These are phyloP conservation scores for Flaveria sonorensis DNA, from an alignment of 129 eudicot species.

Conservation along the genomic window DNA sequence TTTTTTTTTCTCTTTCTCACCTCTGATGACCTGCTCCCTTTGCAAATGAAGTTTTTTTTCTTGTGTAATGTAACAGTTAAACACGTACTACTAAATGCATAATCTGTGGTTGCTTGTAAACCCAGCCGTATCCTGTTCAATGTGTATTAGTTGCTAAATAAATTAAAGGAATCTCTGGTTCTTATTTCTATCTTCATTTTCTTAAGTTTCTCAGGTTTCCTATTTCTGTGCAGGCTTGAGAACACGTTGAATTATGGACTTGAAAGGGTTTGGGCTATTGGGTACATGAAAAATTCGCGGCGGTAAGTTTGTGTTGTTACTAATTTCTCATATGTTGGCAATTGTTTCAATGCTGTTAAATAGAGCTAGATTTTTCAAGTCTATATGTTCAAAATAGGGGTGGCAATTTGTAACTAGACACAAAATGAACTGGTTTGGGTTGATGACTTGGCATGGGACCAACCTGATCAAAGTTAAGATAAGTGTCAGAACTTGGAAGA, in stretches of 20 bases:
- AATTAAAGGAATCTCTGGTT: conserved; percentile 8
- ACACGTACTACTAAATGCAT: conserved; percentile 7
- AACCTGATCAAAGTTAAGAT: neutral
- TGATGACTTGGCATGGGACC: neutral
- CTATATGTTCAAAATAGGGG: conserved; percentile 7
- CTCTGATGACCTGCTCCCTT: neutral
- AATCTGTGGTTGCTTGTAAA: conserved; percentile 21
- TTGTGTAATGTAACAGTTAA: neutral
- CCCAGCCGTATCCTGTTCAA: neutral
- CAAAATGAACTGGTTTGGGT: neutral
- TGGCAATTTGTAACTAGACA: neutral
- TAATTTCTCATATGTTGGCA: neutral
- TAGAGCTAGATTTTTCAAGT: conserved; percentile 6
- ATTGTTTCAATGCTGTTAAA: conserved; percentile 2
- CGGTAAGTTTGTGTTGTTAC: conserved; percentile 49
- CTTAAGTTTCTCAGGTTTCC: conserved; percentile 20
- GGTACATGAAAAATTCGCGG: conserved; percentile 80
- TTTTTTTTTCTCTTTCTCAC: neutral
- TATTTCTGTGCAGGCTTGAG: conserved; percentile 68
- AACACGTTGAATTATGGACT: conserved; percentile 87
- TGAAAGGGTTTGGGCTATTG: conserved; percentile 96
- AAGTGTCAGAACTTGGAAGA: neutral
- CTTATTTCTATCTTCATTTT: conserved; percentile 16
- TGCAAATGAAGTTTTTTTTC: neutral
- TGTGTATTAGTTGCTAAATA: conserved; percentile 1